Conservation (phyloP, 1,284 basidiomycete genomes). For the Peniophora sp. region DNA sequence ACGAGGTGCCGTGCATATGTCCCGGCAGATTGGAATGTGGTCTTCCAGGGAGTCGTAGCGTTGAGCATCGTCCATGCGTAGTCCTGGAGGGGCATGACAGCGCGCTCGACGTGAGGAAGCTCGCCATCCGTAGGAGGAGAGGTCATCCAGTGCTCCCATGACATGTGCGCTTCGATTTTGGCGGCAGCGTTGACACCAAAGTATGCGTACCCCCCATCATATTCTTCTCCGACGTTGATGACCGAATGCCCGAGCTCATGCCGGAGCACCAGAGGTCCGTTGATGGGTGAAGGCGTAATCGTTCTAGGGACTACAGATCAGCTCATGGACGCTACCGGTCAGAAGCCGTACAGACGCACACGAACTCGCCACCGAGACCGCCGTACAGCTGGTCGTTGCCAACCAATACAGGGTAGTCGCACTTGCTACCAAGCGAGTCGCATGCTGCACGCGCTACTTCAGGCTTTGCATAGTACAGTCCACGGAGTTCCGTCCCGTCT, state of each 20-base stretch:
- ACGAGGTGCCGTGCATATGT: constrained; percentile 57
- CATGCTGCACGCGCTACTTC: constrained; percentile 67
- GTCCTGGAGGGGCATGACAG: constrained; percentile 67
- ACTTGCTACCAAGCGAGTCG: constrained; percentile 50
- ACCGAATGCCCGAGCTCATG: constrained; percentile 84
- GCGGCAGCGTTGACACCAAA: constrained; percentile 65
- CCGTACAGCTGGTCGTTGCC: constrained; percentile 84
- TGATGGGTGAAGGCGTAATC: constrained; percentile 71
- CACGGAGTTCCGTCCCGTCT: constrained; percentile 72
- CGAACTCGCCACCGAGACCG: constrained; percentile 77
- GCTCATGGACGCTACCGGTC: constrained; percentile 1
- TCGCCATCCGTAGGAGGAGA: constrained; percentile 16
- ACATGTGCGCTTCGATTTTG: constrained; percentile 34
- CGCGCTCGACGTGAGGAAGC: constrained; percentile 50
- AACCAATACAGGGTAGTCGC: constrained; percentile 73
- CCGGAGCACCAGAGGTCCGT: constrained; percentile 68
- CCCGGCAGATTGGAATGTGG: constrained; percentile 59
- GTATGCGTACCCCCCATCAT: constrained; percentile 76
- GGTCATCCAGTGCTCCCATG: constrained; percentile 71
- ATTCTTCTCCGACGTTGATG: constrained; percentile 78
- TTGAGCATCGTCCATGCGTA: constrained; percentile 75
- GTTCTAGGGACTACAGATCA: constrained; percentile 37
- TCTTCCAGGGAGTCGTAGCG: constrained; percentile 46
- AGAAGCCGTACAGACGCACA: constrained; percentile 37
- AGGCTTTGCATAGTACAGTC: constrained; percentile 64